These are phyloP conservation scores for Beauveria bassiana DNA, from an alignment of 2,329 filamentous ascomycete genomes.

Conservation along the genomic window DNA sequence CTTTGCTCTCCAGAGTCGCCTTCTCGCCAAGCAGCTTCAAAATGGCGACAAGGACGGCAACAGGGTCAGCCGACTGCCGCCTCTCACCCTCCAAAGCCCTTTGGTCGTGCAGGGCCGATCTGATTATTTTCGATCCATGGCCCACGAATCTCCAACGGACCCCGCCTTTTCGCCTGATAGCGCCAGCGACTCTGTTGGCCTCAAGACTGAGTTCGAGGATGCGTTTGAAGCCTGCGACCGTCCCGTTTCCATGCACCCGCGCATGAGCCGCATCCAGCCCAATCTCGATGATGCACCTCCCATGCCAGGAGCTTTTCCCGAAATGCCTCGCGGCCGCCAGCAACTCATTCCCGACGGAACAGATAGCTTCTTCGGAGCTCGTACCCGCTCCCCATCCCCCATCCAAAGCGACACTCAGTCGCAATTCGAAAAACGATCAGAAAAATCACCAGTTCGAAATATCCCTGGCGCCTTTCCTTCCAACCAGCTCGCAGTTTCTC, in stretches of 20 bases:
- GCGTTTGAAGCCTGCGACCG: slow-evolving; percentile 41
- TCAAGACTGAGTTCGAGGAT: slow-evolving; percentile 51
- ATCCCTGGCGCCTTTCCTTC: slow-evolving; percentile 27
- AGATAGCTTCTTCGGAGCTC: slow-evolving; percentile 40
- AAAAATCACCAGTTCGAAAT: slow-evolving; percentile 24
- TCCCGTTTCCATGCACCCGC: slow-evolving; percentile 67
- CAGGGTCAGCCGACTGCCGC: slow-evolving; percentile 78
- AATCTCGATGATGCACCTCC: slow-evolving; percentile 41
- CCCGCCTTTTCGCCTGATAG: slow-evolving; percentile 17
- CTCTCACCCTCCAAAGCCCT: slow-evolving; percentile 74
- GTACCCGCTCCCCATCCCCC: slow-evolving; percentile 51
- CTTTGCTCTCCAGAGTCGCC: slow-evolving; percentile 82
- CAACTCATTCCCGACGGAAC: slow-evolving; percentile 31
- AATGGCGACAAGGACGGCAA: slow-evolving; percentile 66
- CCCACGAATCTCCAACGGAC: slow-evolving; percentile 37
- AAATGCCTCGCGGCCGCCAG: slow-evolving; percentile 33
- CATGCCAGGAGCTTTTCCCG: slow-evolving; percentile 32
- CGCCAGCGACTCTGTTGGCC: slow-evolving; percentile 32
- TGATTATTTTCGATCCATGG: slow-evolving; percentile 72
- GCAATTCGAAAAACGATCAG: slow-evolving; percentile 19
- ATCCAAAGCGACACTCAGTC: slow-evolving; percentile 33
- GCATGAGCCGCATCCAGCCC: slow-evolving; percentile 57
- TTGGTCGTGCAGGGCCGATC: slow-evolving; percentile 66
- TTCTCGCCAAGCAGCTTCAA: slow-evolving; percentile 81
- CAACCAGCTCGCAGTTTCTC: slow-evolving; percentile 29